Conservation (phyloP, 1,284 basidiomycete genomes). For the Mycena citricolor region DNA sequence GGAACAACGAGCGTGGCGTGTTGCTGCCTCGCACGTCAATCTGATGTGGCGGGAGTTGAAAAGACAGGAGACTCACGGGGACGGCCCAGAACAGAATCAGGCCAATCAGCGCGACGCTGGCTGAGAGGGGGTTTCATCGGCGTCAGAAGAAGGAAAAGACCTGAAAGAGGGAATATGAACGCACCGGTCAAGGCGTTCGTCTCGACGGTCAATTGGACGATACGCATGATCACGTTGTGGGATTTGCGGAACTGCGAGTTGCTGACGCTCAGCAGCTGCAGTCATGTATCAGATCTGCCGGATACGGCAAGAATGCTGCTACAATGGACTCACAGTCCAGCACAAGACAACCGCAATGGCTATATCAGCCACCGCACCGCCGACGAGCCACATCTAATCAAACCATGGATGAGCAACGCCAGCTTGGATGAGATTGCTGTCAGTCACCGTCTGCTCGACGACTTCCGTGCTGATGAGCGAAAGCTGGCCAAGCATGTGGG, state of each 20-base stretch:
- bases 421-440: too few species aligned
- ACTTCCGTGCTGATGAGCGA: slow-evolving; percentile 4
- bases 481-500: slow-evolving; percentile 1
- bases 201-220: slow-evolving; percentile 10
- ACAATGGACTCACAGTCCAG: slow-evolving; percentile 8
- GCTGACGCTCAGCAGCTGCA: slow-evolving; percentile 1
- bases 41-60: too few species aligned
- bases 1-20: slow-evolving; percentile 7
- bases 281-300: background rate
- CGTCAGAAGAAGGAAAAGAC: background rate
- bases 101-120: background rate
- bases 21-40: too few species aligned
- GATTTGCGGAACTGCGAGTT: background rate
- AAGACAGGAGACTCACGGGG: background rate
- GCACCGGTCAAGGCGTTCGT: slow-evolving; percentile 36
- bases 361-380: slow-evolving; percentile 4
- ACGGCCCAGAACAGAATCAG: slow-evolving; percentile 2
- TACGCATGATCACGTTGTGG: slow-evolving; percentile 3
- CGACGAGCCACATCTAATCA: slow-evolving; percentile 6
- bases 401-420: background rate
- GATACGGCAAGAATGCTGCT: background rate
- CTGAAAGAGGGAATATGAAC: too few species aligned
- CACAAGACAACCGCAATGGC: slow-evolving; percentile 1
- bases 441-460: background rate
- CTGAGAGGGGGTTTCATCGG: background rate